Evolutionary conservation across 2,329 filamentous ascomycete species (phyloP).

Genomic region (Colletotrichum sojae): DNA sequence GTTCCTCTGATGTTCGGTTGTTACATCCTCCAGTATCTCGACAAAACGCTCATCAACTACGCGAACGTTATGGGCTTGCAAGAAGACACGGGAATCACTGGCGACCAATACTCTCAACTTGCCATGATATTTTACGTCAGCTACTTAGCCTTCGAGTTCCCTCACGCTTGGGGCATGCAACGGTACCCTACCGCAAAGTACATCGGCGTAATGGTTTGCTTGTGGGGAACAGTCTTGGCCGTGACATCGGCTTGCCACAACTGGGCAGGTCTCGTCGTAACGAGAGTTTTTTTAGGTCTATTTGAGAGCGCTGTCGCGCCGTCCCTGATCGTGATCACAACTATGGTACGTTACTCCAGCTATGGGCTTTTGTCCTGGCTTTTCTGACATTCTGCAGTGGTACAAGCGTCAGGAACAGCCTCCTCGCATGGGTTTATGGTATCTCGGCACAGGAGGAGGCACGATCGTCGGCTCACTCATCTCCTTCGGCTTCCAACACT

Average conservation of each 20-base stretch:
- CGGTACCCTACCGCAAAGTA: slow-evolving; percentile 45
- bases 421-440: slow-evolving; percentile 74
- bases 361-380: too few relatives aligned
- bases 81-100: slow-evolving; percentile 64
- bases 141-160: slow-evolving; percentile 73
- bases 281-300: slow-evolving; percentile 44
- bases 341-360: slow-evolving; percentile 46
- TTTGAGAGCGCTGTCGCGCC: slow-evolving; percentile 54
- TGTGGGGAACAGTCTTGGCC: slow-evolving; percentile 60
- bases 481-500: slow-evolving; percentile 71
- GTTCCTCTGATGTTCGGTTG: slow-evolving; percentile 42
- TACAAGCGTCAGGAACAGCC: slow-evolving; percentile 71
- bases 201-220: slow-evolving; percentile 50
- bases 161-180: slow-evolving; percentile 70
- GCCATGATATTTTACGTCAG: slow-evolving; percentile 72
- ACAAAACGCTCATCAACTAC: slow-evolving; percentile 51
- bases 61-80: slow-evolving; percentile 69
- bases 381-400: slow-evolving; percentile 46
- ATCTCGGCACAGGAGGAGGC: slow-evolving; percentile 71
- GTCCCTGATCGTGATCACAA: slow-evolving; percentile 61
- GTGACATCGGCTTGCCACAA: slow-evolving; percentile 44
- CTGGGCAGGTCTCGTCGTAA: slow-evolving; percentile 41
- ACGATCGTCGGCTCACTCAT: slow-evolving; percentile 70
- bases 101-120: slow-evolving; percentile 69
- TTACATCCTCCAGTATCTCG: slow-evolving; percentile 36